Percentiles rank a stretch among this genome's conserved stretches.
Evolutionary conservation across 2,329 filamentous ascomycete genomes (phyloP).

Genomic region (Botrytis pseudocinerea): DNA sequence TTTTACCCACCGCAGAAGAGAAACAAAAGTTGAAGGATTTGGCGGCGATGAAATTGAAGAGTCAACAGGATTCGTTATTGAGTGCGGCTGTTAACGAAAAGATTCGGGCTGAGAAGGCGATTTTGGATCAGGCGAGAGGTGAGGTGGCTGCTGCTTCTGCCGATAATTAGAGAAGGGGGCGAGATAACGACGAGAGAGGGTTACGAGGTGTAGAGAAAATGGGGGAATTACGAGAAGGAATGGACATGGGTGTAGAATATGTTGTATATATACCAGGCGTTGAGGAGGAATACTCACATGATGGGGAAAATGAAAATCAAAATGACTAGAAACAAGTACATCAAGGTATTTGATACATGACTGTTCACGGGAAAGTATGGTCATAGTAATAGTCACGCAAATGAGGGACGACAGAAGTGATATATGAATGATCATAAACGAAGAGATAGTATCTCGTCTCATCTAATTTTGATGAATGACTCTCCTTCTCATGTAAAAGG

Average conservation of each 20-base stretch:
- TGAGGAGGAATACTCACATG: conserved; percentile 24
- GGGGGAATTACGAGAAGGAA: conserved; percentile 1
- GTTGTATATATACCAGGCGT: conserved; percentile 31
- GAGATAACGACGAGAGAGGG: background rate
- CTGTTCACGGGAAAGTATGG: background rate
- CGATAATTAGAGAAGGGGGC: conserved; percentile 11
- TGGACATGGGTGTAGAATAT: conserved; percentile 13
- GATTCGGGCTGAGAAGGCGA: conserved; percentile 61
- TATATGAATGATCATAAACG: conserved; percentile 13
- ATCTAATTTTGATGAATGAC: conserved; percentile 2
- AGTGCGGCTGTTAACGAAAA: conserved; percentile 55
- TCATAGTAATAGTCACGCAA: background rate
- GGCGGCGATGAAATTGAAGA: conserved; percentile 53
- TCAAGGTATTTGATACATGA: background rate
- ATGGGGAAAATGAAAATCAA: conserved; percentile 5
- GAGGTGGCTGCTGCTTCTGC: conserved; percentile 22
- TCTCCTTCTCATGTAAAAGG: conserved; percentile 11
- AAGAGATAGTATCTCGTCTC: conserved; percentile 10
- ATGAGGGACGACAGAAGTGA: background rate
- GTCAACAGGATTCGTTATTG: conserved; percentile 55
- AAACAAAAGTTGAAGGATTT: conserved; percentile 57
- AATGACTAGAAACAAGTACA: background rate
- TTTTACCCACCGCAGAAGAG: conserved; percentile 62
- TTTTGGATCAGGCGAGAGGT: conserved; percentile 55
- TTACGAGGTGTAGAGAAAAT: background rate